Percentiles rank a stretch among this genome's conserved stretches.
These are phyloP conservation scores for Emmonsia crescens DNA, from an alignment of 2,329 filamentous ascomycete species.

Conservation along the genomic window DNA sequence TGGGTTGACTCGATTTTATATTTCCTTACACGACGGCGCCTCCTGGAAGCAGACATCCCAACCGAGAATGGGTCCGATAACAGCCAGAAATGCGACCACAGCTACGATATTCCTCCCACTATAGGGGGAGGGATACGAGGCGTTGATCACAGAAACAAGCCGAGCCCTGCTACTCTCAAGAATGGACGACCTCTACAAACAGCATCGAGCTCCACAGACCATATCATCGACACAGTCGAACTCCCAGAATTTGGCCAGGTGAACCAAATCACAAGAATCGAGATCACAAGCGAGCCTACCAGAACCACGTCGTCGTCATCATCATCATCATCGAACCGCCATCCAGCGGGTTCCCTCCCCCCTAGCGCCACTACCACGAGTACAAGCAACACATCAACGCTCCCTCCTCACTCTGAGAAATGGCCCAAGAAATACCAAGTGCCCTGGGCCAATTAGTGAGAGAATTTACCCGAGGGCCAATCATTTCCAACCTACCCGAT, in stretches of 20 bases:
- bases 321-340: neutral
- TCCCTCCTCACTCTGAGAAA: neutral
- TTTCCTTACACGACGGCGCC: constrained; percentile 44
- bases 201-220: neutral
- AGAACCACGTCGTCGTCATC: neutral
- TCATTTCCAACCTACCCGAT: neutral
- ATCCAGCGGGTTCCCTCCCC: neutral
- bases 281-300: neutral
- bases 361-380: neutral
- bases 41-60: constrained; percentile 26
- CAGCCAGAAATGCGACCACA: neutral
- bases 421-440: neutral
- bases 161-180: neutral
- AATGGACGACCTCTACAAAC: neutral
- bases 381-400: neutral
- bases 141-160: neutral
- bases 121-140: neutral
- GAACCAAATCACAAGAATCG: neutral
- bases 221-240: neutral
- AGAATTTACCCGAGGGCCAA: neutral
- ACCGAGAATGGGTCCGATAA: neutral
- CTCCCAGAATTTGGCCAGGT: neutral
- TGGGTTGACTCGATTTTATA: constrained; percentile 50
- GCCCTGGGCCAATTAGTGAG: neutral
- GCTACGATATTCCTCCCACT: neutral